phyloP scores from a whole-genome alignment of 768 basidiomycete genomes.

The Chlorophyllum brunneum region DNA sequence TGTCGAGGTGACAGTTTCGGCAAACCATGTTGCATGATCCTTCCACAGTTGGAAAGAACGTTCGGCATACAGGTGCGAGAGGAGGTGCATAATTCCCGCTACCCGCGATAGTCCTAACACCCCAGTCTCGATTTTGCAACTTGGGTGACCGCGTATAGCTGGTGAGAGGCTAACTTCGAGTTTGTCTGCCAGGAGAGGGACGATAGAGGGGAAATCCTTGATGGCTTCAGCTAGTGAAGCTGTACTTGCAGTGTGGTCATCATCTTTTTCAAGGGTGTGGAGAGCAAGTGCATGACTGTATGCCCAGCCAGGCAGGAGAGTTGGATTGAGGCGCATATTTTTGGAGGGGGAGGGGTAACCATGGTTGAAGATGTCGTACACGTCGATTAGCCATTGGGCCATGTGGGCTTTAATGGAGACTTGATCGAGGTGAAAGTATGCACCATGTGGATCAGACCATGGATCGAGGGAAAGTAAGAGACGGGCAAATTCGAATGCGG shows the following conservation, averaged over 20 bases:
- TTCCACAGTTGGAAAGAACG: constrained; percentile 84
- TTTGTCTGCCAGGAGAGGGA: constrained; percentile 83
- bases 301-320: constrained; percentile 71
- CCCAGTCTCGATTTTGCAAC: constrained; percentile 70
- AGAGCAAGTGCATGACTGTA: constrained; percentile 72
- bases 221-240: constrained; percentile 72
- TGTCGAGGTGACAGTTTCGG: constrained; percentile 43
- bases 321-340: constrained; percentile 41
- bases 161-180: constrained; percentile 64
- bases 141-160: constrained; percentile 52
- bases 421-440: constrained; percentile 79
- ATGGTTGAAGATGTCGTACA: constrained; percentile 48
- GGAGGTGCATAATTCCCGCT: constrained; percentile 61
- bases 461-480: constrained; percentile 85
- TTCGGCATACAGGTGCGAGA: constrained; percentile 85
- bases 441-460: constrained; percentile 84
- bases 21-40: constrained; percentile 69
- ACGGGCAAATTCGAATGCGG: constrained; percentile 89
- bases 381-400: constrained; percentile 73
- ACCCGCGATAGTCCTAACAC: constrained; percentile 47
- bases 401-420: constrained; percentile 80
- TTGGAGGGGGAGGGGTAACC: constrained; percentile 15
- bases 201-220: constrained; percentile 72
- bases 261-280: constrained; percentile 44
- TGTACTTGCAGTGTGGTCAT: constrained; percentile 55